Conservation (phyloP, 441 rosid species). For the Gossypium schwendimanii region DNA sequence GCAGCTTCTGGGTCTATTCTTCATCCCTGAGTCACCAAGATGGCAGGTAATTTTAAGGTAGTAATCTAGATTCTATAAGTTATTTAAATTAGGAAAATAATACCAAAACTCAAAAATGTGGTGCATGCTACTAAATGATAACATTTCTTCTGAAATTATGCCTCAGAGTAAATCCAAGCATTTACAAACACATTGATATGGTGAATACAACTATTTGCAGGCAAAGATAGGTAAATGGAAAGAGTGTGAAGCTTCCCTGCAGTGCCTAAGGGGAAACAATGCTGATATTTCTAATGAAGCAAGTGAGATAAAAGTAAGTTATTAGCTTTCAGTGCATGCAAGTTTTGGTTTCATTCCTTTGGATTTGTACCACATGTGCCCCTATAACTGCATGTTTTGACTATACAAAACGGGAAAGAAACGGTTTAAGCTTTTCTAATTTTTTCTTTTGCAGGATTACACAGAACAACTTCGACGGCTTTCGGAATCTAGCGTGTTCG, state of each 20-base stretch:
- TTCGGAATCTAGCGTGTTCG: constrained; percentile 41
- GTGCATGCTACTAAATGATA: not conserved
- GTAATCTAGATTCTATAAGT: not conserved
- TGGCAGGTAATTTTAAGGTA: constrained; percentile 36
- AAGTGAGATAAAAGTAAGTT: constrained; percentile 42
- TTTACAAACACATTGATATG: not conserved
- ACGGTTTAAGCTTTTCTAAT: not conserved
- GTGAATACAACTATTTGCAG: constrained; percentile 22
- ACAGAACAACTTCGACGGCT: constrained; percentile 38
- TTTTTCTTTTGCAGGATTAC: constrained; percentile 37
- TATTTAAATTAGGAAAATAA: not conserved
- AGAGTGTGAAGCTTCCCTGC: constrained; percentile 35
- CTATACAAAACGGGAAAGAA: not conserved
- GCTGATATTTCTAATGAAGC: constrained; percentile 42
- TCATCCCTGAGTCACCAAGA: constrained; percentile 58
- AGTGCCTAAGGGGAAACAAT: constrained; percentile 33
- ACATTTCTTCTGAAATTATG: not conserved
- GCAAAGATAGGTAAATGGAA: constrained; percentile 37
- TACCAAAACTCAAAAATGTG: not conserved
- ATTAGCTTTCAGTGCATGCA: not conserved
- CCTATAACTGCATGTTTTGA: not conserved
- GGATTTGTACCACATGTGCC: not conserved
- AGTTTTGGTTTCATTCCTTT: not conserved
- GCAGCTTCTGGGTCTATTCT: constrained; percentile 37
- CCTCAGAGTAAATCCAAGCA: not conserved